phyloP scores from a whole-genome alignment of 495 filamentous ascomycete species.

The Penicillium paxilli region DNA sequence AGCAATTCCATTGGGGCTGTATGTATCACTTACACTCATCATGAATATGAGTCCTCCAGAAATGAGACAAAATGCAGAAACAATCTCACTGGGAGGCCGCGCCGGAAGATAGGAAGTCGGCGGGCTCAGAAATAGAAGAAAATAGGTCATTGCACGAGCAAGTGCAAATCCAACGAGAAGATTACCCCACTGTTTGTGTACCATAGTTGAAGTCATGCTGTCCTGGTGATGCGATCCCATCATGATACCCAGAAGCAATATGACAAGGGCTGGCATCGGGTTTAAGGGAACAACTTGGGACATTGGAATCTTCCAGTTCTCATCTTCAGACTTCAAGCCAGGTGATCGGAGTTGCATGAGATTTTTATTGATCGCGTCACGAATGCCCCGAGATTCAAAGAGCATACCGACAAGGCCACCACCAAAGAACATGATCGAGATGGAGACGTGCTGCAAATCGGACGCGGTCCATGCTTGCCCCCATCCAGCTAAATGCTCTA shows the following conservation, averaged over 20 bases:
- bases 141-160: slow-evolving; percentile 76
- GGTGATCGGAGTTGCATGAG: slow-evolving; percentile 45
- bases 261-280: slow-evolving; percentile 83
- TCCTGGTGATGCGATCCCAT: slow-evolving; percentile 91
- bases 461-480: slow-evolving; percentile 71
- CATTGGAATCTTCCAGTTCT: slow-evolving; percentile 56
- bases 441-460: slow-evolving; percentile 91
- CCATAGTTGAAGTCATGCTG: slow-evolving; percentile 83
- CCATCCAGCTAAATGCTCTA: slow-evolving; percentile 80
- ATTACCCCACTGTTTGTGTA: slow-evolving; percentile 93
- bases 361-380: slow-evolving; percentile 68
- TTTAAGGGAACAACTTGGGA: slow-evolving; percentile 80
- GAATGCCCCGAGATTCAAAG: slow-evolving; percentile 73
- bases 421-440: slow-evolving; percentile 92
- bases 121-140: slow-evolving; percentile 77
- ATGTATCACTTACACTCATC: slow-evolving; percentile 68
- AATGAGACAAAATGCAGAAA: slow-evolving; percentile 83
- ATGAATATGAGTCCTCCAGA: slow-evolving; percentile 91
- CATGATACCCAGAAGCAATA: slow-evolving; percentile 85
- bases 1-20: not conserved
- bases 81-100: slow-evolving; percentile 86
- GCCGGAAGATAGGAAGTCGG: slow-evolving; percentile 78
- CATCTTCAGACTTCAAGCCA: slow-evolving; percentile 43
- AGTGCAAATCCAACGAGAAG: slow-evolving; percentile 80
- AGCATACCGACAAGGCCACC: slow-evolving; percentile 91